Percentiles rank a stretch among this genome's conserved stretches.
Evolutionary conservation across 1,284 basidiomycete species (phyloP).

Genomic region (Tylopilus sp.): DNA sequence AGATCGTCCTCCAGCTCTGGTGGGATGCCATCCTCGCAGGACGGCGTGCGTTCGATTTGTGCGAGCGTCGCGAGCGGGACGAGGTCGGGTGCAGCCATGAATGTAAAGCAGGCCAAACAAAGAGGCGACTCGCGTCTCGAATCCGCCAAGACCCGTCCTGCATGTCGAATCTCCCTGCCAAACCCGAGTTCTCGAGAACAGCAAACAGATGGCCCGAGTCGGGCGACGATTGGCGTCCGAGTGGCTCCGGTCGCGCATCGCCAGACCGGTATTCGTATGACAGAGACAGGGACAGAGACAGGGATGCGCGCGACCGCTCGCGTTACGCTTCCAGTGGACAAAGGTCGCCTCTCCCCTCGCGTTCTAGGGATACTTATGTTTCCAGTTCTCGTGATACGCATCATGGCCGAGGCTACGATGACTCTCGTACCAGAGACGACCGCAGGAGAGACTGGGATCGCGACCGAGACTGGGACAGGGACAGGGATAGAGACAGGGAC

Average conservation of each 20-base stretch:
- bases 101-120: constrained; percentile 27
- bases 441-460: constrained; percentile 27
- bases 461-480: constrained; percentile 19
- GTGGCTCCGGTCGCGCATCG: constrained; percentile 18
- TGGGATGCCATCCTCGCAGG: constrained; percentile 79
- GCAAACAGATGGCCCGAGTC: constrained; percentile 18
- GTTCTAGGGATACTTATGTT: constrained; percentile 19
- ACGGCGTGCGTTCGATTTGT: constrained; percentile 81
- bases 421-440: constrained; percentile 24
- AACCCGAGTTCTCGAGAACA: constrained; percentile 33
- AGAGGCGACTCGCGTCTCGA: background rate
- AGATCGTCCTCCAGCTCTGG: constrained; percentile 82
- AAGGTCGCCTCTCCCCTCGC: constrained; percentile 21
- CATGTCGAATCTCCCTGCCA: constrained; percentile 37
- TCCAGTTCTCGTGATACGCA: constrained; percentile 20
- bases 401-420: constrained; percentile 22
- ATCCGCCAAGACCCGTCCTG: background rate
- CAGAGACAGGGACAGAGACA: constrained; percentile 24
- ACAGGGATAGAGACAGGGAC: constrained; percentile 16
- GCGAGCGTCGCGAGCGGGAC: constrained; percentile 82
- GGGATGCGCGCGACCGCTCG: constrained; percentile 26
- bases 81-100: constrained; percentile 50
- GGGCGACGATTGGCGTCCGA: constrained; percentile 27
- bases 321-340: constrained; percentile 19
- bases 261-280: constrained; percentile 32